Base-by-base conservation (phyloP, 2,329 filamentous ascomycete genomes). In the Diplocarpon rosae region DNA sequence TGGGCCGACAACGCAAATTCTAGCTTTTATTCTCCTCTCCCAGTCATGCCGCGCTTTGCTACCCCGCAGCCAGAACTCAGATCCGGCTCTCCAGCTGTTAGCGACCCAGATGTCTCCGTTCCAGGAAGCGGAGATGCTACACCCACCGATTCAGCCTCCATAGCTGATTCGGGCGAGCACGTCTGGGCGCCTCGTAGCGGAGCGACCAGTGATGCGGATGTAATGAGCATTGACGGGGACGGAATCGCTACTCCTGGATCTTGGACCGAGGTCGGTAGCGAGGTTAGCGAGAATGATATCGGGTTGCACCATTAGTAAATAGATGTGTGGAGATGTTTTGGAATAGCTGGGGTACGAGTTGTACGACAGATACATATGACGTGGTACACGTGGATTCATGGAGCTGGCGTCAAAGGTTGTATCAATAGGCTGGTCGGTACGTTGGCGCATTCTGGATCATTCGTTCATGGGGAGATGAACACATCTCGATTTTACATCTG, bases 181-280 rank as follows among this genome's bases (percentile, higher is more conserved):
- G 45, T 60, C 8, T 63, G 54, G 55, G 34, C 62, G 52, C 57
- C 56, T 15, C 47, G 27, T 57, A 62, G 39, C 63, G 65, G 59
- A 8, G 65, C 65, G 27, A 65, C 53, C 11, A 65, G 63, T 14
- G 65, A 69, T 35, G 73, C 67, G 42, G 76, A 78, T 48, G 69
- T 79, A 13, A 62, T 78, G 64, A 80, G 75, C 54, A 72, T 77
- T 51, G 75, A 72, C 53, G 73, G 73, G 28, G 60, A 63, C 9
- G 75, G 74, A 27, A 71, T 79, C 55, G 61, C 68, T 43, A 82
- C 77, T 0, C 77, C 78, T 0, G 69, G 70, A 1, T 78, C 73
- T 60, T 82, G 78, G 78, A 78, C 74, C 6, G 78, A 82, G 57
- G 70, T 82, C 12, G 78, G 75, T 47, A 81, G 77, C 50, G 70